These are phyloP conservation scores for Diaporthe sp. DNA, from an alignment of 2,329 filamentous ascomycete genomes.

Conservation along the genomic window DNA sequence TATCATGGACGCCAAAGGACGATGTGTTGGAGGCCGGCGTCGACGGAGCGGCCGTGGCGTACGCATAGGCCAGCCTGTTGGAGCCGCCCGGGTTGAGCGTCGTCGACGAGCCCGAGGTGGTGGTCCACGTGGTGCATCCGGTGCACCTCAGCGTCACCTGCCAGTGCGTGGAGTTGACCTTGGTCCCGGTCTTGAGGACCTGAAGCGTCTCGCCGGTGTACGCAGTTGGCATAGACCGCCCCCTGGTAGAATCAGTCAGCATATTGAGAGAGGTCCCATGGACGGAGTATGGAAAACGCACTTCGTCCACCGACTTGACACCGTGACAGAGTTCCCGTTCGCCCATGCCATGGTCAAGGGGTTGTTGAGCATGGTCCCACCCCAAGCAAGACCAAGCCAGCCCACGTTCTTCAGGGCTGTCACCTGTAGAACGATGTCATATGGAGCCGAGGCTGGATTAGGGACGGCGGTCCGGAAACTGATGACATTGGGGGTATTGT, in stretches of 20 bases:
- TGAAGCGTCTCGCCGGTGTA: conserved; percentile 46
- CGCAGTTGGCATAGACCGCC: neutral
- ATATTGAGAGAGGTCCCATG: fast-evolving
- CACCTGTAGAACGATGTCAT: conserved; percentile 19
- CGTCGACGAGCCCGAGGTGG: neutral
- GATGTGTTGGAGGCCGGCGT: conserved; percentile 44
- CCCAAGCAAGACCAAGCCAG: conserved; percentile 18
- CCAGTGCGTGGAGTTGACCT: conserved; percentile 51
- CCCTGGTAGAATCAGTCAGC: neutral
- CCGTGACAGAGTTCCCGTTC: conserved; percentile 3
- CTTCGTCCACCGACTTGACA: conserved; percentile 11
- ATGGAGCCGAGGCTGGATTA: neutral
- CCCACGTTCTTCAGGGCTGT: conserved; percentile 3
- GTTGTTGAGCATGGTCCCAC: conserved; percentile 11
- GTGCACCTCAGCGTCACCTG: conserved; percentile 50
- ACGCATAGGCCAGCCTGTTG: conserved; percentile 47
- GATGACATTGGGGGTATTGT: neutral
- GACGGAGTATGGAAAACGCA: neutral
- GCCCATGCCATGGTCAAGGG: conserved; percentile 5
- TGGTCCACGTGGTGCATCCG: conserved; percentile 45
- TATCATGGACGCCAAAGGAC: conserved; percentile 49
- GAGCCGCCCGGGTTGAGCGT: conserved; percentile 16
- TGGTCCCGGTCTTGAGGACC: conserved; percentile 50
- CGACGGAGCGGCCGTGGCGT: conserved; percentile 46
- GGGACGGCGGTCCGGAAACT: conserved; percentile 41